Percentiles rank a stretch among this genome's conserved stretches.
Conservation (phyloP, 495 filamentous ascomycete species). For the Chlorociboria aeruginascens region DNA sequence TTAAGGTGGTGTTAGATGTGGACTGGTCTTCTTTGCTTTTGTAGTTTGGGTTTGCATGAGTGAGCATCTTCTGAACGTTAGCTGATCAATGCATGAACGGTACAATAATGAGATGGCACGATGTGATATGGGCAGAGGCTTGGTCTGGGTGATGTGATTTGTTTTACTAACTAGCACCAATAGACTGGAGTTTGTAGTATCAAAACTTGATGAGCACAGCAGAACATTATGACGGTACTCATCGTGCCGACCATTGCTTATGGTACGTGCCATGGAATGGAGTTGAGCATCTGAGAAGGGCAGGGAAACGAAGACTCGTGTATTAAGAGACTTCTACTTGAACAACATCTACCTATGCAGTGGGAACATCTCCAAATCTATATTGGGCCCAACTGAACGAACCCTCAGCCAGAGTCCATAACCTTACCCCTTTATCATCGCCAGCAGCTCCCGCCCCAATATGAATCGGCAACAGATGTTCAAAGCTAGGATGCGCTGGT, state of each 20-base stretch:
- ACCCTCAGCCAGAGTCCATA: conserved; percentile 55
- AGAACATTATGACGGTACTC: too few relatives aligned
- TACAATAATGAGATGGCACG: neutral
- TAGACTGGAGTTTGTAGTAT: too few relatives aligned
- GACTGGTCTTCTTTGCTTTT: conserved; percentile 7
- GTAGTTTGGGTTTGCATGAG: conserved; percentile 19
- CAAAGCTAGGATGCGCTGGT: conserved; percentile 67
- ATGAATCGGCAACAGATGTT: conserved; percentile 72
- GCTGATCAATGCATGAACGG: conserved; percentile 17
- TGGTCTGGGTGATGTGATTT: too few relatives aligned
- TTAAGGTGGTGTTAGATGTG: conserved; percentile 31
- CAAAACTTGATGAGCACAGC: too few relatives aligned
- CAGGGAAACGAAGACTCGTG: too few relatives aligned
- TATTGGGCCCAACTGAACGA: conserved; percentile 67
- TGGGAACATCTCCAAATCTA: conserved; percentile 47
- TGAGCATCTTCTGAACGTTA: conserved; percentile 18
- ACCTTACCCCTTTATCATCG: conserved; percentile 44
- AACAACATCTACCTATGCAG: too few relatives aligned
- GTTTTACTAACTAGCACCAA: too few relatives aligned
- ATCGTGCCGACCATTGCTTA: too few relatives aligned
- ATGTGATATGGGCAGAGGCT: too few relatives aligned
- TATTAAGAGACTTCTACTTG: too few relatives aligned
- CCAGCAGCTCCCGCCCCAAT: conserved; percentile 62
- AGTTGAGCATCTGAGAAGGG: too few relatives aligned
- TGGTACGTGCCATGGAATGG: too few relatives aligned